Percentiles rank a stretch among this genome's conserved stretches.
These are phyloP conservation scores for Naganishia liquefaciens DNA, from an alignment of 1,284 basidiomycete genomes.

Conservation along the genomic window DNA sequence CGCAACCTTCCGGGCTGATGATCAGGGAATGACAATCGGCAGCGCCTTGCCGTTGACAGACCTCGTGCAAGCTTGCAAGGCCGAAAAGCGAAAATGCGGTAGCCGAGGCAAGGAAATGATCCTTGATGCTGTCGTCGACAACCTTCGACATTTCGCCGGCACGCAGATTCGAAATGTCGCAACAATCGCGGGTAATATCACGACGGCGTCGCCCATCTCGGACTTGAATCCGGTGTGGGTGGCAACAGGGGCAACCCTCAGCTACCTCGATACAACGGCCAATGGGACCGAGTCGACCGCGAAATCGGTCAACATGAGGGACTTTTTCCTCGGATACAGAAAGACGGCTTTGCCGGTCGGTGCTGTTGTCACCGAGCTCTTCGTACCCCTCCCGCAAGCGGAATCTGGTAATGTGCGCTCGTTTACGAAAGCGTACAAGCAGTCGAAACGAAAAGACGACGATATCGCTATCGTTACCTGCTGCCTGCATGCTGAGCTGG, in stretches of 20 bases:
- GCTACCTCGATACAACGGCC: slow-evolving; percentile 37
- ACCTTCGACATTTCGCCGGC: slow-evolving; percentile 48
- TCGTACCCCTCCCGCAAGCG: slow-evolving; percentile 36
- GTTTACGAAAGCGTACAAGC: slow-evolving; percentile 48
- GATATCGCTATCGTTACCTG: slow-evolving; percentile 53
- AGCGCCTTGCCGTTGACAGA: slow-evolving; percentile 31
- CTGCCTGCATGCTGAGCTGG: slow-evolving; percentile 39
- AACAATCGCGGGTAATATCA: slow-evolving; percentile 49
- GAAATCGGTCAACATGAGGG: slow-evolving; percentile 34
- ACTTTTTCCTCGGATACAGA: slow-evolving; percentile 50
- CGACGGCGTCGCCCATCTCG: slow-evolving; percentile 51
- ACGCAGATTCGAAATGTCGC: slow-evolving; percentile 52
- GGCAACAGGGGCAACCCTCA: slow-evolving; percentile 40
- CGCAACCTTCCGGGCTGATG: slow-evolving; percentile 19
- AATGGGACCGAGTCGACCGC: not conserved
- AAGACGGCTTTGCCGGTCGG: slow-evolving; percentile 47
- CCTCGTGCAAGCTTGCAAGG: slow-evolving; percentile 26
- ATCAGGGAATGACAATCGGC: slow-evolving; percentile 26
- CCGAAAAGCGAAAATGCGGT: slow-evolving; percentile 9
- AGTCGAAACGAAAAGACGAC: slow-evolving; percentile 52
- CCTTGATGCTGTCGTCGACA: slow-evolving; percentile 38
- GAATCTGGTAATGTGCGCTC: slow-evolving; percentile 1
- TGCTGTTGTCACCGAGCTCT: slow-evolving; percentile 43
- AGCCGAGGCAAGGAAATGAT: slow-evolving; percentile 19
- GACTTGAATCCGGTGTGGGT: slow-evolving; percentile 54